Evolutionary conservation across 192 early-diverging fungal species (phyloP).

Genomic region (Coemansia sp.): DNA sequence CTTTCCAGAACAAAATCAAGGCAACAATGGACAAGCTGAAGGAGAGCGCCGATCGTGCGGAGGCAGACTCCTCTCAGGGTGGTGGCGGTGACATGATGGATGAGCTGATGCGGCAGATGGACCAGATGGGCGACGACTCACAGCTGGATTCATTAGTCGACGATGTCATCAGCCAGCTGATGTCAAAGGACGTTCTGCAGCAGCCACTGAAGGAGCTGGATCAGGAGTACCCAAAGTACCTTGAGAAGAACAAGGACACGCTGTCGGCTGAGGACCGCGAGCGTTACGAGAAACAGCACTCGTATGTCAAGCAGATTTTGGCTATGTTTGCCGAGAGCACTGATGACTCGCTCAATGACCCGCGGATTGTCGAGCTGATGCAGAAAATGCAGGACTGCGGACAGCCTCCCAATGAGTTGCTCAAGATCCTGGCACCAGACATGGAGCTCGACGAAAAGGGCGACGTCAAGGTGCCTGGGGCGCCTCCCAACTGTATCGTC

Average conservation of each 20-base stretch:
- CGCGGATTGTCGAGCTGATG: slow-evolving; percentile 93
- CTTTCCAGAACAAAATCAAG: slow-evolving; percentile 89
- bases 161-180: slow-evolving; percentile 87
- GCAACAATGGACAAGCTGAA: slow-evolving; percentile 90
- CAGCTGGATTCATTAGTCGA: slow-evolving; percentile 88
- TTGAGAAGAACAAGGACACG: slow-evolving; percentile 77
- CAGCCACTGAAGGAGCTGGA: slow-evolving; percentile 95
- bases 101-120: slow-evolving; percentile 84
- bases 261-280: slow-evolving; percentile 70
- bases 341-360: slow-evolving; percentile 66
- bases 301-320: slow-evolving; percentile 80
- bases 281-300: slow-evolving; percentile 79
- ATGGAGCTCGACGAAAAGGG: slow-evolving; percentile 81
- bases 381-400: slow-evolving; percentile 97
- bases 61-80: slow-evolving; percentile 60
- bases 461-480: slow-evolving; percentile 64
- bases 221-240: slow-evolving; percentile 86
- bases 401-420: slow-evolving; percentile 89
- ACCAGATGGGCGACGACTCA: slow-evolving; percentile 70
- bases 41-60: slow-evolving; percentile 80
- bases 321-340: slow-evolving; percentile 67
- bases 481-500: slow-evolving; percentile 38
- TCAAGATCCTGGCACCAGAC: slow-evolving; percentile 91
- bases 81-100: slow-evolving; percentile 73
- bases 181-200: slow-evolving; percentile 92